A percentile compares a stretch with the other conserved stretches of the same genome.
phyloP scores from a whole-genome alignment of 2,329 filamentous ascomycete genomes.

The Diaporthe vexans region DNA sequence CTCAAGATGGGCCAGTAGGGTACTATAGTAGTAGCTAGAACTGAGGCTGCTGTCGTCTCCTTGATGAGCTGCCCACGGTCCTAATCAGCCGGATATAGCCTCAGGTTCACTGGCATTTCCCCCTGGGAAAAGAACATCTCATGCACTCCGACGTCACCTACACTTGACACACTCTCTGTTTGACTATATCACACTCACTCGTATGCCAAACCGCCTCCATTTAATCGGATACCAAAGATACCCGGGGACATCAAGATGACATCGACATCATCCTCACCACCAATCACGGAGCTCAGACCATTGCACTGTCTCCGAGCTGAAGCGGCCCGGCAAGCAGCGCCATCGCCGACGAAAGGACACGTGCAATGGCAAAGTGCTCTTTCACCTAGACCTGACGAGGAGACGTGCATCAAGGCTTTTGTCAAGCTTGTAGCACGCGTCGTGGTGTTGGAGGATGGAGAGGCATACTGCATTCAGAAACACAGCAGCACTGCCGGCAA shows the following conservation, averaged over 20 bases:
- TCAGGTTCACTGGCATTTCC: conserved; percentile 19
- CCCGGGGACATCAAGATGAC: conserved; percentile 23
- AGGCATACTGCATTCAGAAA: conserved; percentile 40
- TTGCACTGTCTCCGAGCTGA: conserved; percentile 40
- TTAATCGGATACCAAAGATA: background rate
- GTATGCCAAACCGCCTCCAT: background rate
- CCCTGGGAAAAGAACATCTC: conserved; percentile 1
- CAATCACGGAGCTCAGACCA: conserved; percentile 43
- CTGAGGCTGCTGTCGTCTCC: background rate
- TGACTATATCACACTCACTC: background rate
- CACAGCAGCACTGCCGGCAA: background rate
- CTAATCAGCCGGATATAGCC: conserved; percentile 14
- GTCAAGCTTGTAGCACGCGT: conserved; percentile 39
- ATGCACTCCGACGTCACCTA: conserved; percentile 2
- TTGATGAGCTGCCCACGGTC: conserved; percentile 9
- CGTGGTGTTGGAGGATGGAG: conserved; percentile 37
- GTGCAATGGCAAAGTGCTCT: conserved; percentile 36
- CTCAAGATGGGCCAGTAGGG: conserved; percentile 2
- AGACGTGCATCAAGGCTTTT: conserved; percentile 36
- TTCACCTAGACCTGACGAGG: conserved; percentile 26
- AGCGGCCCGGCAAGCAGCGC: conserved; percentile 5
- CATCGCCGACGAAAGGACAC: conserved; percentile 7
- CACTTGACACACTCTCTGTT: too few relatives aligned
- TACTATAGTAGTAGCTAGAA: conserved; percentile 20
- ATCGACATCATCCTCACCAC: conserved; percentile 37